phyloP scores from a whole-genome alignment of 306 rosid species.

The Abrus precatorius region DNA sequence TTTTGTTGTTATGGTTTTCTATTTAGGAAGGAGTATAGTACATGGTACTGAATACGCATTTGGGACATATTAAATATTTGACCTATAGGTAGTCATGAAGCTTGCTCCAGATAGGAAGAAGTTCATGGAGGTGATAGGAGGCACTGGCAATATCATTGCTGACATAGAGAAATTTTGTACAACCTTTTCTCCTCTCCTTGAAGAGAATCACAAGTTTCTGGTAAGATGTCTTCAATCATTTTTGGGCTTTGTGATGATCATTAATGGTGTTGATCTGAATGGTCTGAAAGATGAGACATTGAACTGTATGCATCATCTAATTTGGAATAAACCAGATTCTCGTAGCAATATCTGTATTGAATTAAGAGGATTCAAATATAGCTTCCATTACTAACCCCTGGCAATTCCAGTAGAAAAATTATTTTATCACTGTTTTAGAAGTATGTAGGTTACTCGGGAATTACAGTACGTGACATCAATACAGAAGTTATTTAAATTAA shows the following conservation, averaged over 20 bases:
- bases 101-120: conserved; percentile 86
- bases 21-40: not conserved
- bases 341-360: not conserved
- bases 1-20: not conserved
- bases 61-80: not conserved
- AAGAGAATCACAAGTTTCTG: conserved; percentile 84
- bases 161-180: conserved; percentile 74
- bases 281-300: not conserved
- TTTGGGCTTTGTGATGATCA: conserved; percentile 7
- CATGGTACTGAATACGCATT: not conserved
- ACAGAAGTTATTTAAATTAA: not conserved
- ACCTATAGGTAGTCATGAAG: conserved; percentile 77
- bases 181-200: conserved; percentile 64
- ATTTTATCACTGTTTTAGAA: not conserved
- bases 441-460: not conserved
- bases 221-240: conserved; percentile 50
- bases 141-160: conserved; percentile 63
- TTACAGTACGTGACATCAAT: conserved; percentile 27
- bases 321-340: not conserved
- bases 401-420: not conserved
- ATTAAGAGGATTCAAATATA: not conserved
- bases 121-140: conserved; percentile 79
- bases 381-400: not conserved
- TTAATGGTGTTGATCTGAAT: not conserved
- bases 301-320: not conserved